Evolutionary conservation across 1,284 basidiomycete species (phyloP), one percentile per base, ranked within the genome.

Genomic region (Grifola frondosa): DNA sequence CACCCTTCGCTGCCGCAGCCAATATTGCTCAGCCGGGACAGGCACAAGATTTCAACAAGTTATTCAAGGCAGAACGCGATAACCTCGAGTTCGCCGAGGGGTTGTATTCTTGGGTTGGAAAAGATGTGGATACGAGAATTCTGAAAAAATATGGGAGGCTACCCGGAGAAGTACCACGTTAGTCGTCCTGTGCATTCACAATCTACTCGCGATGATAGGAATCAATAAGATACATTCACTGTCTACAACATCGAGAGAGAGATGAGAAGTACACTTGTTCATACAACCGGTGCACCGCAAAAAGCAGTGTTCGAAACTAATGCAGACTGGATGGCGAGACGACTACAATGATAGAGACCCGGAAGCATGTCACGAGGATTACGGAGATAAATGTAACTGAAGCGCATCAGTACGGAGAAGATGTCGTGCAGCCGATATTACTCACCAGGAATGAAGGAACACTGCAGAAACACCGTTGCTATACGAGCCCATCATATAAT

Each of bases 81-180:
- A 97, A 97, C 66, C 78, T 99, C 20, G 88, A 93, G 53, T 85
- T 99, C 58, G 81, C 91, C 1, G 88, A 92, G 58, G 89, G 90
- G 21, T 64, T 88, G 53, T 92, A 95, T 63, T 69, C 69, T 25
- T 96, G 91, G 90, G 77, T 80, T 16, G 89, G 86, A 9, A 75
- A 84, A 28, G 88, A 86, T 41, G 75, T 95, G 28, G 93, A 96
- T 63, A 74, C 76, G 44, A 74, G 88, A 52, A 77, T 96, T 31
- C 73, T 95, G 33, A 70, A 73, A 53, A 84, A 81, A 64, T 94
- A 90, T 63, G 84, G 84, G 38, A 85, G 76, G 60, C 49, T 73
- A 50, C 59, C 54, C 24, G 52, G 46, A 25, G 44, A 37, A n/a
- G n/a, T 20, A 43, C 31, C 11, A 42, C 42, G 28, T 29, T 52